These are phyloP conservation scores for Neurospora sp. DNA, from an alignment of 495 filamentous ascomycete genomes.

Conservation along the genomic window DNA sequence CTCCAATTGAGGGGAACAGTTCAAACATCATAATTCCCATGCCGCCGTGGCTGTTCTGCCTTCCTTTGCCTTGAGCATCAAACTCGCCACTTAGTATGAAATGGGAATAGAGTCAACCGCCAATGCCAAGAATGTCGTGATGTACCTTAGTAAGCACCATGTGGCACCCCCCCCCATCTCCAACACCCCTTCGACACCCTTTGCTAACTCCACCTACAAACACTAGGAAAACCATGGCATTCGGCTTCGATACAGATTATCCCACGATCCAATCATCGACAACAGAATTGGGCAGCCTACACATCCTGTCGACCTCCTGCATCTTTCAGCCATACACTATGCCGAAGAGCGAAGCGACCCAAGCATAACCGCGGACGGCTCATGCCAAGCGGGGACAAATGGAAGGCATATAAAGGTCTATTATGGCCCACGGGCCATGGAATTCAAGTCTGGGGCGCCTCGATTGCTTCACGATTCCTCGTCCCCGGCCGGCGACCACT, in stretches of 20 bases:
- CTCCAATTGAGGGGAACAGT: neutral
- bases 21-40: neutral
- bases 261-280: neutral
- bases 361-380: neutral
- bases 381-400: neutral
- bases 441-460: neutral
- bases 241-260: neutral
- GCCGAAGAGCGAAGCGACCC: neutral
- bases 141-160: neutral
- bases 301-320: neutral
- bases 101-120: neutral
- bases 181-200: neutral
- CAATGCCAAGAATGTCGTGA: neutral
- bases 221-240: neutral
- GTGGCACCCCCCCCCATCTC: neutral
- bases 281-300: neutral
- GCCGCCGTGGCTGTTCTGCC: no score
- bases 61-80: neutral
- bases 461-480: neutral
- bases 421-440: neutral
- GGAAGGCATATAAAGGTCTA: neutral
- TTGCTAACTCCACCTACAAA: neutral
- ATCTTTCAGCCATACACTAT: neutral
- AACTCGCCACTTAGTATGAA: neutral
- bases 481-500: neutral